Evolutionary conservation across 139 green algal genomes (phyloP).

Genomic region (Micromonas commoda): DNA sequence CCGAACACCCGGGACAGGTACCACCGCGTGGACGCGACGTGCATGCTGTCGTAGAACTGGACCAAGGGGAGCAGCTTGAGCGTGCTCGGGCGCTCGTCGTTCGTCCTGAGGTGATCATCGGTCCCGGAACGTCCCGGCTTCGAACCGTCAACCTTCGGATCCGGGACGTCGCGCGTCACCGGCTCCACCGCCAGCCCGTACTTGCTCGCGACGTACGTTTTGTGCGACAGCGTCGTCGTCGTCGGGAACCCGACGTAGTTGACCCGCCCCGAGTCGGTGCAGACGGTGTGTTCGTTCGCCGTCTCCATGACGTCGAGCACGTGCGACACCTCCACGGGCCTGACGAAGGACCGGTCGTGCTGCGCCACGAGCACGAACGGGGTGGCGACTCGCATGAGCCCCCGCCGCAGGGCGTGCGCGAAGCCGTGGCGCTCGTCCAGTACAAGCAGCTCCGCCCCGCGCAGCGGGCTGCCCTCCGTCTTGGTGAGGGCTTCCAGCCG

Average conservation of each 20-base stretch:
- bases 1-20: slow-evolving; percentile 18
- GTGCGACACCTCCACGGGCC: neutral
- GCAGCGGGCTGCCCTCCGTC: neutral
- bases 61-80: neutral
- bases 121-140: too few species aligned
- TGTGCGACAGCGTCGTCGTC: slow-evolving; percentile 4
- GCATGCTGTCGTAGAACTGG: slow-evolving; percentile 26
- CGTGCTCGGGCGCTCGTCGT: neutral
- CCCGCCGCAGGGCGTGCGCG: slow-evolving; percentile 7
- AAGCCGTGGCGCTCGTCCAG: slow-evolving; percentile 24
- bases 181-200: neutral
- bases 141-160: neutral
- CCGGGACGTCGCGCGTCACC: neutral
- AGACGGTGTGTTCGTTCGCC: too few species aligned
- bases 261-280: neutral
- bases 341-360: slow-evolving; percentile 19
- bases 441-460: neutral
- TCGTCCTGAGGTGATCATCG: too few species aligned
- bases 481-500: neutral
- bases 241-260: slow-evolving; percentile 21
- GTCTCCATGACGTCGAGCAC: neutral
- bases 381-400: slow-evolving; percentile 9
- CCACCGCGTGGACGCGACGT: slow-evolving; percentile 17
- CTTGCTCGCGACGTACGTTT: neutral
- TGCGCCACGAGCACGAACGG: slow-evolving; percentile 21